These are phyloP conservation scores for Berberis vulgaris DNA, from an alignment of 164 flowering plant genomes.

Conservation along the genomic window DNA sequence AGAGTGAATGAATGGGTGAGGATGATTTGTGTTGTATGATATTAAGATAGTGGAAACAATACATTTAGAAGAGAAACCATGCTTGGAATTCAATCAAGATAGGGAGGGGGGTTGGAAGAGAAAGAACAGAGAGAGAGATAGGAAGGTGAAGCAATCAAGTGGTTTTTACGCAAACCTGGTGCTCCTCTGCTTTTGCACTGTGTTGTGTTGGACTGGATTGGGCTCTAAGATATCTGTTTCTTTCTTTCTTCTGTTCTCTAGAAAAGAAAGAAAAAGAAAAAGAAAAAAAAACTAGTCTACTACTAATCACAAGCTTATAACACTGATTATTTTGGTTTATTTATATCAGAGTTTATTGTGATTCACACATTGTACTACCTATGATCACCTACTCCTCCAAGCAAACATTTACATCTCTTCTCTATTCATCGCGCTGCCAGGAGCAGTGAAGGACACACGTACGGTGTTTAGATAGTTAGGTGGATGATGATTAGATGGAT, in stretches of 20 bases:
- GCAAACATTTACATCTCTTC: too few relatives aligned
- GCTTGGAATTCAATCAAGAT: constrained; percentile 63
- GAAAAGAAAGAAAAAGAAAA: constrained; percentile 6
- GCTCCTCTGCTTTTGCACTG: constrained; percentile 25
- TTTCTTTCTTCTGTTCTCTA: neutral
- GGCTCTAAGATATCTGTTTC: constrained; percentile 46
- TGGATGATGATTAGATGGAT: too few relatives aligned
- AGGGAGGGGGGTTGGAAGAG: constrained; percentile 16
- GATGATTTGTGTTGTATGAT: neutral
- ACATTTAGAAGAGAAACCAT: constrained; percentile 22
- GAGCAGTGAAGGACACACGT: too few relatives aligned
- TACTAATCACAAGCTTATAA: neutral
- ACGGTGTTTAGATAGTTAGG: too few relatives aligned
- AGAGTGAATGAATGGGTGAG: constrained; percentile 2
- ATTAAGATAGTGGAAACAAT: constrained; percentile 2
- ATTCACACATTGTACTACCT: too few relatives aligned
- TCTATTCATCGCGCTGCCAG: too few relatives aligned
- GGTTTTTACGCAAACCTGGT: constrained; percentile 68
- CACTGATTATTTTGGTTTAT: neutral
- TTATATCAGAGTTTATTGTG: too few relatives aligned
- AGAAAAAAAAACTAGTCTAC: neutral
- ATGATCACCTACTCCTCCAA: too few relatives aligned
- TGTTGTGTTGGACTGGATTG: constrained; percentile 39
- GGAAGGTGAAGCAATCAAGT: constrained; percentile 61
- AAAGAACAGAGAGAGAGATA: constrained; percentile 1